Evolutionary conservation across 2,329 filamentous ascomycete species (phyloP).

Genomic region (Pyrenochaeta sp.): DNA sequence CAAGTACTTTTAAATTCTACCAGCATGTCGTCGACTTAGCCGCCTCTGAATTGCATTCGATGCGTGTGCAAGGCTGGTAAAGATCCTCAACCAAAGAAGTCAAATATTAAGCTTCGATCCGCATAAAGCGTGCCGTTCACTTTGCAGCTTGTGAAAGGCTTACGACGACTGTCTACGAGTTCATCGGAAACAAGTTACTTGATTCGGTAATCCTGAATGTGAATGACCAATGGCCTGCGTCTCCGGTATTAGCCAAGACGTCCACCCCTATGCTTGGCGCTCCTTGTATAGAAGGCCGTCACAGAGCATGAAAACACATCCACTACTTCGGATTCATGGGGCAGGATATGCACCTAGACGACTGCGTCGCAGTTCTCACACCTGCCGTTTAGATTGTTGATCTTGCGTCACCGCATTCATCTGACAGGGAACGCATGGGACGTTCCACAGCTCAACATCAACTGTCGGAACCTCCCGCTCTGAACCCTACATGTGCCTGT

Average conservation of each 20-base stretch:
- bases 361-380: not conserved
- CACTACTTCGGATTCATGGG: not conserved
- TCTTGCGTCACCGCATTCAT: too few relatives aligned
- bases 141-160: constrained; percentile 3
- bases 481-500: not conserved
- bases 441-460: not conserved
- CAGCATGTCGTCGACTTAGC: too few relatives aligned
- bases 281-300: not conserved
- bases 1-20: too few relatives aligned
- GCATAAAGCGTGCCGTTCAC: constrained; percentile 9
- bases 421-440: not conserved
- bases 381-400: not conserved
- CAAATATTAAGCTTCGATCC: too few relatives aligned
- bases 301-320: not conserved
- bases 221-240: not conserved
- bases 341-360: not conserved
- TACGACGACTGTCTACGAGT: constrained; percentile 8
- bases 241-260: constrained; percentile 6
- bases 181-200: constrained; percentile 2
- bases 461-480: not conserved
- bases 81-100: too few relatives aligned
- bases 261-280: not conserved
- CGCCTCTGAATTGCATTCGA: too few relatives aligned
- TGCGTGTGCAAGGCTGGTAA: too few relatives aligned
- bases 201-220: not conserved